A percentile compares a stretch with the other conserved stretches of the same genome.
phyloP scores from a whole-genome alignment of 441 rosid species.

The Erysimum cheiri region DNA sequence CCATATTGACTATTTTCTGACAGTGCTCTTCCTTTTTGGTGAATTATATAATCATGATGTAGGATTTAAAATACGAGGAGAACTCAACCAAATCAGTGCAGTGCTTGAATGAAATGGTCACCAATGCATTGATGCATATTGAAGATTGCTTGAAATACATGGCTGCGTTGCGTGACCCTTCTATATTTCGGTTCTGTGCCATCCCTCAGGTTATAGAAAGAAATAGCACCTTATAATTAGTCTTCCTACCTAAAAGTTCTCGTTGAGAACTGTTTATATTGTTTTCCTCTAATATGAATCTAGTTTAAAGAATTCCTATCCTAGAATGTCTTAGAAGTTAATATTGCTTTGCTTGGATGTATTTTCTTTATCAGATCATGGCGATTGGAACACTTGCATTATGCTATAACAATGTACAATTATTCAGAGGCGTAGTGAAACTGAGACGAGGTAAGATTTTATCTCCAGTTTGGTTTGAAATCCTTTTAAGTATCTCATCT shows the following conservation, averaged over 20 bases:
- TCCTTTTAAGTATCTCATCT: conserved; percentile 13
- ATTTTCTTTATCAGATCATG: conserved; percentile 70
- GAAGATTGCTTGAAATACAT: conserved; percentile 86
- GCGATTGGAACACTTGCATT: conserved; percentile 93
- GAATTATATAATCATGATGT: conserved; percentile 22
- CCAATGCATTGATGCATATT: conserved; percentile 73
- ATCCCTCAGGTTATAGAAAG: conserved; percentile 78
- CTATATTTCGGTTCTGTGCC: conserved; percentile 84
- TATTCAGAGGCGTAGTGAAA: conserved; percentile 92
- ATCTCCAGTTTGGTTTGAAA: conserved; percentile 19
- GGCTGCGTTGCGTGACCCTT: conserved; percentile 63
- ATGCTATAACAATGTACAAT: conserved; percentile 89
- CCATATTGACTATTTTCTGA: conserved; percentile 32
- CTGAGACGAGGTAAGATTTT: conserved; percentile 88
- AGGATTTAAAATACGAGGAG: conserved; percentile 88
- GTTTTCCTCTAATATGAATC: conserved; percentile 11
- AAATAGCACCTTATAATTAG: not conserved
- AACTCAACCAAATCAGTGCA: conserved; percentile 81
- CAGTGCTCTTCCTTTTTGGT: conserved; percentile 15
- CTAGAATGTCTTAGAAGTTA: conserved; percentile 22
- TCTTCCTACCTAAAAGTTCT: conserved; percentile 5
- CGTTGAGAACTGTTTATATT: conserved; percentile 1
- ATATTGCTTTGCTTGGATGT: conserved; percentile 42
- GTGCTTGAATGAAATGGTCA: conserved; percentile 93
- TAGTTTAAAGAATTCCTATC: not conserved